Evolutionary conservation across 306 rosid species (phyloP).

Genomic region (Betula pendula): DNA sequence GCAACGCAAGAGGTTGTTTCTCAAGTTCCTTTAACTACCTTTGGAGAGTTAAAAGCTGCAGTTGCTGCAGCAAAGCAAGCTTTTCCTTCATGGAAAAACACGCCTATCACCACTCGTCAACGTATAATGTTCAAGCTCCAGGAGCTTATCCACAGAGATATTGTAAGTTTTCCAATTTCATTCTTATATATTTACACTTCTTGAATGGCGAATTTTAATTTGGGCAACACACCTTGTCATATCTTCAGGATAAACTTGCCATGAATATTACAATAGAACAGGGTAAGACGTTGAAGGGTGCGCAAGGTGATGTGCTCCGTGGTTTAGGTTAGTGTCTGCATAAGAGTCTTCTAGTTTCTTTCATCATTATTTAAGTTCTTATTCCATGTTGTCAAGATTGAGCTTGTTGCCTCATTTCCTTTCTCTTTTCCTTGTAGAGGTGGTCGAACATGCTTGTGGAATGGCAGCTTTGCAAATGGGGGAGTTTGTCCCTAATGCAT

Average conservation of each 20-base stretch:
- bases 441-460: conserved; percentile 76
- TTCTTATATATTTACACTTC: background rate
- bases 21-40: conserved; percentile 63
- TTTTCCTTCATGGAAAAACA: conserved; percentile 66
- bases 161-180: conserved; percentile 42
- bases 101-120: conserved; percentile 59
- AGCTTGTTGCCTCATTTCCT: conserved; percentile 14
- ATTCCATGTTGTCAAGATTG: conserved; percentile 1
- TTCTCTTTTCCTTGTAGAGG: conserved; percentile 46
- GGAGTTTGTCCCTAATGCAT: conserved; percentile 65
- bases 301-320: conserved; percentile 60
- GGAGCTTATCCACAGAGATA: conserved; percentile 71
- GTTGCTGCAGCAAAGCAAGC: conserved; percentile 75
- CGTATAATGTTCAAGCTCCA: conserved; percentile 68
- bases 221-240: conserved; percentile 16
- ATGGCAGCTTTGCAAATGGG: conserved; percentile 68
- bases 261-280: conserved; percentile 57
- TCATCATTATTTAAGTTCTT: conserved; percentile 10
- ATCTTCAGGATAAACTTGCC: conserved; percentile 66
- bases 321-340: conserved; percentile 65
- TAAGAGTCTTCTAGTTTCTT: conserved; percentile 19
- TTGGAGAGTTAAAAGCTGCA: conserved; percentile 76
- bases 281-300: conserved; percentile 65
- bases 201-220: conserved; percentile 18
- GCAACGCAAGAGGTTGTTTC: conserved; percentile 85